phyloP scores from a whole-genome alignment of 495 filamentous ascomycete genomes.

The Rhizodiscina lignyota region DNA sequence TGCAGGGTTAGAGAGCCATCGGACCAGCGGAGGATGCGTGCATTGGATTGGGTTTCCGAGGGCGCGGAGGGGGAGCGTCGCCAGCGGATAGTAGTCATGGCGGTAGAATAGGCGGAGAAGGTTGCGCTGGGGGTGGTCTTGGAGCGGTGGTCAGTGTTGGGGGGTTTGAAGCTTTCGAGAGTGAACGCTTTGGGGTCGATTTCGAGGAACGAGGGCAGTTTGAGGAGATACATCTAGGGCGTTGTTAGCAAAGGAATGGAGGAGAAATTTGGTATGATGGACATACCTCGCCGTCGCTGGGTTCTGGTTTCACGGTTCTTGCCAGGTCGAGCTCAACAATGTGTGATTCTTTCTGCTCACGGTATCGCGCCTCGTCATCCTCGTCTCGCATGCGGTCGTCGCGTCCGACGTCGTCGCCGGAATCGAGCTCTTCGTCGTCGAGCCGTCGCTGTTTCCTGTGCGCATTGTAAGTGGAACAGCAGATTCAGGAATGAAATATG shows the following conservation, averaged over 20 bases:
- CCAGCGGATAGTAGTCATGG: conserved; percentile 54
- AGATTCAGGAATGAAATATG: conserved; percentile 6
- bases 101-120: conserved; percentile 45
- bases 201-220: conserved; percentile 63
- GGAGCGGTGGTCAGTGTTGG: conserved; percentile 36
- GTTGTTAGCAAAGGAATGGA: background rate
- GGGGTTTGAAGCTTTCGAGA: conserved; percentile 51
- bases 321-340: conserved; percentile 13
- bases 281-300: conserved; percentile 40
- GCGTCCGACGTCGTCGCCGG: conserved; percentile 54
- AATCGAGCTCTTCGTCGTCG: conserved; percentile 63
- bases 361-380: conserved; percentile 8
- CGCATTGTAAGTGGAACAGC: conserved; percentile 15
- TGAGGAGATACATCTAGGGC: conserved; percentile 55
- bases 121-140: conserved; percentile 18
- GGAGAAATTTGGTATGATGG: background rate
- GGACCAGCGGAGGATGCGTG: conserved; percentile 63
- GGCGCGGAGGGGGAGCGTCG: conserved; percentile 47
- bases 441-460: conserved; percentile 33
- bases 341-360: conserved; percentile 5
- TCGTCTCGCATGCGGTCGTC: conserved; percentile 25
- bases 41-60: conserved; percentile 50
- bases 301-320: conserved; percentile 47
- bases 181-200: conserved; percentile 61
- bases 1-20: conserved; percentile 74